These are phyloP conservation scores for Monascus ruber DNA, from an alignment of 2,329 filamentous ascomycete genomes.

Conservation along the genomic window DNA sequence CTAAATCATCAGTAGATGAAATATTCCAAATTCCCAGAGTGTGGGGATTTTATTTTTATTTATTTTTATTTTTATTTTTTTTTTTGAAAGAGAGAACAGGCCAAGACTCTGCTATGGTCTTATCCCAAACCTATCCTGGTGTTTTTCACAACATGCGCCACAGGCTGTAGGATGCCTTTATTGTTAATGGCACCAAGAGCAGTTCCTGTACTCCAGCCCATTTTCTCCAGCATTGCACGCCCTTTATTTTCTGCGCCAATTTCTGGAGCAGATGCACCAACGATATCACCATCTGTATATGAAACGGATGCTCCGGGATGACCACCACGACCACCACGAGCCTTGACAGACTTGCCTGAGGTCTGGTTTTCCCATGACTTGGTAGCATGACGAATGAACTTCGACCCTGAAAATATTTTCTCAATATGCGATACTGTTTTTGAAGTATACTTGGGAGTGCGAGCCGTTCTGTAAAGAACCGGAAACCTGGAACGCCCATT, in stretches of 20 bases:
- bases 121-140: slow-evolving; percentile 70
- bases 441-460: slow-evolving; percentile 52
- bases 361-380: slow-evolving; percentile 14
- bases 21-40: no score
- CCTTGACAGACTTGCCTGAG: slow-evolving; percentile 9
- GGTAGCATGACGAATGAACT: slow-evolving; percentile 15
- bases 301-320: slow-evolving; percentile 38
- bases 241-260: slow-evolving; percentile 74
- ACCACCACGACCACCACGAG: slow-evolving; percentile 26
- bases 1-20: no score
- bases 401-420: slow-evolving; percentile 23
- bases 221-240: slow-evolving; percentile 81
- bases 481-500: slow-evolving; percentile 62
- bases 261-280: slow-evolving; percentile 75
- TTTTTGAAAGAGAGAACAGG: neutral
- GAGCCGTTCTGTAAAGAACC: slow-evolving; percentile 60
- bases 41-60: no score
- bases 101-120: neutral
- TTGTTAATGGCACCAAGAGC: slow-evolving; percentile 72
- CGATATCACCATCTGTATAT: slow-evolving; percentile 76
- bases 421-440: slow-evolving; percentile 39
- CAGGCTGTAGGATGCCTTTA: slow-evolving; percentile 77
- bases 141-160: slow-evolving; percentile 77
- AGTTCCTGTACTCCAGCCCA: slow-evolving; percentile 88
- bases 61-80: neutral